phyloP scores from a whole-genome alignment of 2,329 filamentous ascomycete species.

The Monilinia aucupariae region DNA sequence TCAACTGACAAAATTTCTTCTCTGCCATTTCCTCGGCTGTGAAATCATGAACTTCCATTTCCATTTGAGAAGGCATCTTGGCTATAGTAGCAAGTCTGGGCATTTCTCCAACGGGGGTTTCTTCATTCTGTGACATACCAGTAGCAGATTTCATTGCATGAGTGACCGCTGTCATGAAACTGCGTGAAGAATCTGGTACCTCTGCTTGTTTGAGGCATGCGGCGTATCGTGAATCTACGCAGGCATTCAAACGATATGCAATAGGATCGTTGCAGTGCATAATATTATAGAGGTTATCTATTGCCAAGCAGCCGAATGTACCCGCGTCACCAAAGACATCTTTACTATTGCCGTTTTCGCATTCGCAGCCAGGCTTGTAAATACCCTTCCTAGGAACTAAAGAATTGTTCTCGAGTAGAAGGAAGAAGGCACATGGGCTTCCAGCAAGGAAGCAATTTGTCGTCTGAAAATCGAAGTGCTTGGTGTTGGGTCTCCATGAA shows the following conservation, averaged over 20 bases:
- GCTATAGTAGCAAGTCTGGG: conserved; percentile 34
- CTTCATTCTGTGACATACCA: conserved; percentile 40
- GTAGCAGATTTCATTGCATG: conserved; percentile 58
- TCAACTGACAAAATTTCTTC: conserved; percentile 78
- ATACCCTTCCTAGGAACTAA: conserved; percentile 73
- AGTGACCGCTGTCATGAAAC: conserved; percentile 59
- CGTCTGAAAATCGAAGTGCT: conserved; percentile 85
- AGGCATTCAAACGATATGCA: conserved; percentile 85
- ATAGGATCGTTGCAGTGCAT: conserved; percentile 69
- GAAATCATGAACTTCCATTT: conserved; percentile 94
- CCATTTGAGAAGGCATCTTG: conserved; percentile 62
- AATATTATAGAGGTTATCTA: conserved; percentile 96
- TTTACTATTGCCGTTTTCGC: conserved; percentile 50
- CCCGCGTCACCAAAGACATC: conserved; percentile 72
- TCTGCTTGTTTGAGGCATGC: conserved; percentile 69
- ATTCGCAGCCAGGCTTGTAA: conserved; percentile 68
- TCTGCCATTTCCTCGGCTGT: conserved; percentile 87
- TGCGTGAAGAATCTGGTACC: conserved; percentile 66
- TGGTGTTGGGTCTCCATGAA: conserved; percentile 40
- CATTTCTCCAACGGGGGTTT: conserved; percentile 39
- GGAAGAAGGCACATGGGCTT: conserved; percentile 87
- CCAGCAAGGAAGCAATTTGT: conserved; percentile 84
- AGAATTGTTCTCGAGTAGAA: conserved; percentile 69
- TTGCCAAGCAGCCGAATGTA: conserved; percentile 81
- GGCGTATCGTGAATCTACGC: conserved; percentile 77